phyloP scores from a whole-genome alignment of 148 eudicot genomes.

The Bassia scoparia region DNA sequence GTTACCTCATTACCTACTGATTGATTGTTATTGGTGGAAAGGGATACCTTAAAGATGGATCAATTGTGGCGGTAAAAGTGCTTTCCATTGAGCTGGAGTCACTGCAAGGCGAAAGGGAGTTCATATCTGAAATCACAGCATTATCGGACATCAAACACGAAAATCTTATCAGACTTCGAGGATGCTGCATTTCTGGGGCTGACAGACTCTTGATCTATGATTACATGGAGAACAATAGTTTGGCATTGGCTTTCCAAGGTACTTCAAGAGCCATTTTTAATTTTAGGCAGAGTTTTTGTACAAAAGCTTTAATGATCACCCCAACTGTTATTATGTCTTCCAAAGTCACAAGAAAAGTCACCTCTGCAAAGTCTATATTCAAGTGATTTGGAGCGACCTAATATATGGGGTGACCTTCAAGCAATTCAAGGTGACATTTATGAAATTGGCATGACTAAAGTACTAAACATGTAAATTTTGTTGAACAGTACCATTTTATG shows the following conservation, averaged over 20 bases:
- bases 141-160: constrained; percentile 52
- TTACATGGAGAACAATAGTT: constrained; percentile 63
- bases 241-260: constrained; percentile 55
- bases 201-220: constrained; percentile 56
- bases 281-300: background rate
- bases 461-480: too few relatives aligned
- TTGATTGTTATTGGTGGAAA: constrained; percentile 14
- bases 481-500: too few relatives aligned
- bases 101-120: constrained; percentile 65
- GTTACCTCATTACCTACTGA: background rate
- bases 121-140: constrained; percentile 58
- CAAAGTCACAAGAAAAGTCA: background rate
- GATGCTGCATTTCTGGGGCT: constrained; percentile 63
- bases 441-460: too few relatives aligned
- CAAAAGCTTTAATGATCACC: background rate
- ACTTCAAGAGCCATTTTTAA: constrained; percentile 6
- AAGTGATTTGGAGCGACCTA: background rate
- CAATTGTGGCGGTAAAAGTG: constrained; percentile 56
- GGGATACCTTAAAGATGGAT: constrained; percentile 58
- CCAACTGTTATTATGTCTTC: background rate
- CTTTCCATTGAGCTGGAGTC: constrained; percentile 55
- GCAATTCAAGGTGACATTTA: background rate
- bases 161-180: constrained; percentile 59
- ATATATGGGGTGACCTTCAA: background rate
- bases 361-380: background rate